Conservation (phyloP, 176 grass and related monocot species). For the Triticum urartu region DNA sequence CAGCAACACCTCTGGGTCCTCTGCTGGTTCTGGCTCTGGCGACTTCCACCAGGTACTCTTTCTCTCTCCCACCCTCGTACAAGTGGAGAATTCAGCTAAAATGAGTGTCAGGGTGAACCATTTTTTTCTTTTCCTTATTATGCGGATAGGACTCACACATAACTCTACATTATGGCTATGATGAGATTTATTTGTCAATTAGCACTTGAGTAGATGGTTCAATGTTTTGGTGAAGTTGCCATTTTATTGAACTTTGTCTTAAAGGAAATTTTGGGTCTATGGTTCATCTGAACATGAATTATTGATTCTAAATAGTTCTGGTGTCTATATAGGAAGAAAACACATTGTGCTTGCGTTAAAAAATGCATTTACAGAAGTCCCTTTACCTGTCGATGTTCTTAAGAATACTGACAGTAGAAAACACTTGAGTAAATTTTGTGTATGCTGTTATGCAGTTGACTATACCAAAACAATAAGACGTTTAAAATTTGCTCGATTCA, state of each 20-base stretch:
- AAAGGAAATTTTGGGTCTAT: neutral
- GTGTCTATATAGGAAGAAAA: neutral
- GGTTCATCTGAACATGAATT: neutral
- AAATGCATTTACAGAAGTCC: neutral
- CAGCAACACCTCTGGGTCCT: constrained; percentile 89
- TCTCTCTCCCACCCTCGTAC: neutral
- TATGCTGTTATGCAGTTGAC: neutral
- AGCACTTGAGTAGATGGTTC: neutral
- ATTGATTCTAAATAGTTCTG: neutral
- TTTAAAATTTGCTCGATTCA: neutral
- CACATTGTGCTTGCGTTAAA: neutral
- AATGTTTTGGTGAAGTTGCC: neutral
- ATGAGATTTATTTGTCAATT: neutral
- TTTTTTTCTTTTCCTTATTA: neutral
- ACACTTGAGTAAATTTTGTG: neutral
- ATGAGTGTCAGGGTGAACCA: neutral
- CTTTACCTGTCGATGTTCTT: neutral
- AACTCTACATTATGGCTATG: neutral
- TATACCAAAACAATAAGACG: neutral
- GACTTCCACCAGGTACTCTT: constrained; percentile 88
- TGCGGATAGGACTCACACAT: neutral
- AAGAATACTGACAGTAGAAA: neutral
- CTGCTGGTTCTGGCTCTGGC: constrained; percentile 86
- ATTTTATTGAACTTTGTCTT: neutral
- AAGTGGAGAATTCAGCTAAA: neutral